Base-by-base conservation (phyloP, 2,329 filamentous ascomycete species). In the Diaporthe sp. region DNA sequence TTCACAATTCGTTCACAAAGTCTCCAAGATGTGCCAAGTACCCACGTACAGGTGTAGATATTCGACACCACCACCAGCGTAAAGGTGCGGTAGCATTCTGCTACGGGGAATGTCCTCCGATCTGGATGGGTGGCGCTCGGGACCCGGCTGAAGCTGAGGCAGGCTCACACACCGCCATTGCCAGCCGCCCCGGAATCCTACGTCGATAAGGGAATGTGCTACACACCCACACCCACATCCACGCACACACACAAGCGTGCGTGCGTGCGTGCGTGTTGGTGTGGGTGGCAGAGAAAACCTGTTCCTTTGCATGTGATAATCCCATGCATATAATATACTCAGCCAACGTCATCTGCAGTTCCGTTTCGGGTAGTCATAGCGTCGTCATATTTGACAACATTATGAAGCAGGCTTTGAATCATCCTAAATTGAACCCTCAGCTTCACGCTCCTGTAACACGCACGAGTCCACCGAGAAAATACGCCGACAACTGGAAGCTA, bases 281-380 rank as follows among this genome's bases (percentile, higher is more conserved):
- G 7, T 53, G 47, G 63, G 63, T 53, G 44, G 28, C 44, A 44
- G 28, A 25, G 31, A 37, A 37, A 68, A 49, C 63, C 31, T 53
- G 47, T 53, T 49, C 17, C 20, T 49, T 68, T 53, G 47, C 65
- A 68, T 68, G 65, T 68, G 65, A 68, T 42, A 22, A 55, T 34
- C 22, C 65, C 8, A 31, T 68, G 65, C 65, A 53, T 68, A 25
- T 17, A 10, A 4, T 17, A 28, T 53, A 28, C 28, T 51, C 47
- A 39, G 22, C 47, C 31, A 37, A 17, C 65, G 47, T 53, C 65
- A 53, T 53, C 47, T 20, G 3, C 63, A 53, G 25, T 37, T 49
- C 63, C 22, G 2, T 39, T 39, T 39, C 6, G 25, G 63, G 22
- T 25, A 39, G 22, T 51, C 28, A 37, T 47, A 53, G 47, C 47